Conservation (phyloP, 78 protist genomes). For the Dictyostelium capitatum region DNA sequence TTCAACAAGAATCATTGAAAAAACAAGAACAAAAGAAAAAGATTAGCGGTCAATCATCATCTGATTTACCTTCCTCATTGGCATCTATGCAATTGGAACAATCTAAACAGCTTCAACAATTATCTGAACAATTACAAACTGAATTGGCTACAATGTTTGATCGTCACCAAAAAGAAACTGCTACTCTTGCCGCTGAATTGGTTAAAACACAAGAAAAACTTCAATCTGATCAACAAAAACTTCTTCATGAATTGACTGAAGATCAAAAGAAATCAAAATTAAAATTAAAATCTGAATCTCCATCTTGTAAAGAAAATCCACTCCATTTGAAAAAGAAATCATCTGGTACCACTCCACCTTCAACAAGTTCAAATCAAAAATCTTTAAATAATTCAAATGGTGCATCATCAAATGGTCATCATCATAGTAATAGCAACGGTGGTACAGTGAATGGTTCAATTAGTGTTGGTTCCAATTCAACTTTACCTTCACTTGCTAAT, state of each 20-base stretch:
- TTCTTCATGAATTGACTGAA: conserved; percentile 56
- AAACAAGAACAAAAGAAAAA: conserved; percentile 73
- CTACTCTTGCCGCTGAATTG: conserved; percentile 16
- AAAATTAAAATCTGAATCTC: conserved; percentile 43
- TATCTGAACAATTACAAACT: conserved; percentile 53
- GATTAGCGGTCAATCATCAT: neutral
- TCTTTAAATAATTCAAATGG: neutral
- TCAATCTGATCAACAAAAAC: conserved; percentile 53
- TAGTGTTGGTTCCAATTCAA: conserved; percentile 5
- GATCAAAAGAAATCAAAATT: conserved; percentile 66
- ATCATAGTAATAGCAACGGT: neutral
- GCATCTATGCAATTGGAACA: conserved; percentile 72
- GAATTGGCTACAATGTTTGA: conserved; percentile 64
- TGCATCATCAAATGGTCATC: conserved; percentile 1
- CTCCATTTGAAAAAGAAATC: conserved; percentile 26
- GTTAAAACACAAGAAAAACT: conserved; percentile 9
- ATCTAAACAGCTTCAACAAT: conserved; percentile 52
- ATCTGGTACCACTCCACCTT: neutral
- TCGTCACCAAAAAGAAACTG: conserved; percentile 40
- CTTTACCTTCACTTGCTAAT: conserved; percentile 23
- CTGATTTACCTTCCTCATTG: conserved; percentile 55
- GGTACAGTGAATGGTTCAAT: neutral
- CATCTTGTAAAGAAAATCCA: conserved; percentile 44
- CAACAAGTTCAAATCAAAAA: neutral
- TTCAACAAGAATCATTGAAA: conserved; percentile 74